These are phyloP conservation scores for Suillus paluster DNA, from an alignment of 768 basidiomycete genomes.

Conservation along the genomic window DNA sequence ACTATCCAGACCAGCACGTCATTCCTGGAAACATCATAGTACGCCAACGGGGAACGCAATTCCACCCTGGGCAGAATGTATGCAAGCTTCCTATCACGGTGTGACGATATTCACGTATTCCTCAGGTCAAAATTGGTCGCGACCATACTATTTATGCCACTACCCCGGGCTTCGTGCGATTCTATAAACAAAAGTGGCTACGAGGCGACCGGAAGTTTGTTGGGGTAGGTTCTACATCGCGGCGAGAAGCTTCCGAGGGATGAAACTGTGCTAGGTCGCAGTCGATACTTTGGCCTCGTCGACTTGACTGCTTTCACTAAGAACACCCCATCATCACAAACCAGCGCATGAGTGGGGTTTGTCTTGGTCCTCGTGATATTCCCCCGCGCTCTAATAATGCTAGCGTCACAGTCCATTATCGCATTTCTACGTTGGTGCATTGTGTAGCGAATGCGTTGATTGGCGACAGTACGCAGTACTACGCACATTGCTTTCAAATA, in stretches of 20 bases:
- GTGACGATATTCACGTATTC: constrained; percentile 13
- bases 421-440: neutral
- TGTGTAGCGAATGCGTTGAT: neutral
- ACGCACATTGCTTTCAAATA: constrained; percentile 21
- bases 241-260: constrained; percentile 90
- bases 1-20: constrained; percentile 77
- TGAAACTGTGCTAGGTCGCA: constrained; percentile 72
- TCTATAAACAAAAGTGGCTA: constrained; percentile 84
- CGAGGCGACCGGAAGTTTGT: constrained; percentile 77
- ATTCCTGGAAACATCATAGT: constrained; percentile 96
- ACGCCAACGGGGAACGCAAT: constrained; percentile 89
- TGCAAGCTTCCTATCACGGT: constrained; percentile 29
- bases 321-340: constrained; percentile 15
- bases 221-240: constrained; percentile 80
- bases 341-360: constrained; percentile 9
- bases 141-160: constrained; percentile 95
- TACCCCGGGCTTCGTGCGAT: constrained; percentile 91
- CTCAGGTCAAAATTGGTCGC: constrained; percentile 85
- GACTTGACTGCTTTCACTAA: constrained; percentile 52
- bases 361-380: neutral
- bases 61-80: constrained; percentile 95
- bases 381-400: neutral
- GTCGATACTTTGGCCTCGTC: constrained; percentile 82
- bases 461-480: constrained; percentile 8
- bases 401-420: neutral